These are phyloP conservation scores for Knufia petricola DNA, from an alignment of 2,329 filamentous ascomycete species.

Conservation along the genomic window DNA sequence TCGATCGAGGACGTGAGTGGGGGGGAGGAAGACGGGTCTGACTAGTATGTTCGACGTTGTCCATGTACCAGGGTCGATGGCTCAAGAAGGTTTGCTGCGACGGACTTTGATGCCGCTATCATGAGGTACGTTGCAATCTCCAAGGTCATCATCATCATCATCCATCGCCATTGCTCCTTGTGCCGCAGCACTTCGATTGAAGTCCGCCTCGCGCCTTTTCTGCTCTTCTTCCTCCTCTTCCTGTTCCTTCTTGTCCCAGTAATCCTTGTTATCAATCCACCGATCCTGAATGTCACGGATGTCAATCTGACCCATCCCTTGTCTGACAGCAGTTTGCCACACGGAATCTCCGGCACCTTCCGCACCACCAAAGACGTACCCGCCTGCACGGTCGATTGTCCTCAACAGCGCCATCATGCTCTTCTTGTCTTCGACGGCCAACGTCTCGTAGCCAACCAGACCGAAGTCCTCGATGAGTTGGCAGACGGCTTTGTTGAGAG, in stretches of 20 bases:
- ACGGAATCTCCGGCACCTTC: conserved; percentile 91
- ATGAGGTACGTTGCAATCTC: conserved; percentile 36
- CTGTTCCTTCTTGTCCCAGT: conserved; percentile 70
- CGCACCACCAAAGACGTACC: conserved; percentile 83
- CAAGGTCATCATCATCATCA: conserved; percentile 22
- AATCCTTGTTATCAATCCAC: conserved; percentile 85
- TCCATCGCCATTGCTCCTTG: conserved; percentile 9
- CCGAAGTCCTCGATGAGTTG: conserved; percentile 82
- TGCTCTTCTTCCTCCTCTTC: conserved; percentile 67
- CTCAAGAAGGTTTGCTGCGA: conserved; percentile 10
- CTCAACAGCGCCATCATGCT: conserved; percentile 89
- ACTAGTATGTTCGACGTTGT: conserved; percentile 34
- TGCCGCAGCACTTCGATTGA: conserved; percentile 13
- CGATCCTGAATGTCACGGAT: conserved; percentile 86
- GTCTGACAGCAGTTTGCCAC: conserved; percentile 92
- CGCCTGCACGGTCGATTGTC: conserved; percentile 82
- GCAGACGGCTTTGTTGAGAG: conserved; percentile 77
- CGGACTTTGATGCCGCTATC: conserved; percentile 60
- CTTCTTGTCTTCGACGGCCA: conserved; percentile 92
- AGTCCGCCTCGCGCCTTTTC: conserved; percentile 38
- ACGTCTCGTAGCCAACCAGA: conserved; percentile 81
- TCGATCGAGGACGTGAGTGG: conserved; percentile 40
- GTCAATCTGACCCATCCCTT: conserved; percentile 60
- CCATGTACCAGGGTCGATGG: neutral
- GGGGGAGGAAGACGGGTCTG: conserved; percentile 39